phyloP scores from a whole-genome alignment of 1,139 yeast genomes.

The Hansenula sp. region DNA sequence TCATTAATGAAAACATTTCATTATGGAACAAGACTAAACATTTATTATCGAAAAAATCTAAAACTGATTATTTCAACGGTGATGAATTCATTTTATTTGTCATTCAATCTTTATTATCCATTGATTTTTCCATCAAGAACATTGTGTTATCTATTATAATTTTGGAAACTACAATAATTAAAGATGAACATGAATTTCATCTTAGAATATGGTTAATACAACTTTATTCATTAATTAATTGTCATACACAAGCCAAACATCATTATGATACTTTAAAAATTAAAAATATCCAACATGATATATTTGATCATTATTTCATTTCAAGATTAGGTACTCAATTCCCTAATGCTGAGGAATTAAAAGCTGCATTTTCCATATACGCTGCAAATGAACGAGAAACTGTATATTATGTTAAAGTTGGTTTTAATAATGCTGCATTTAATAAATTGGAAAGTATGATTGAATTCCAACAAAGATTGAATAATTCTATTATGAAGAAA shows the following conservation, averaged over 20 bases:
- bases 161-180: conserved; percentile 42
- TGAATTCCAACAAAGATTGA: conserved; percentile 41
- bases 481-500: conserved; percentile 28
- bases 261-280: conserved; percentile 55
- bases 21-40: conserved; percentile 31
- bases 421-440: conserved; percentile 51
- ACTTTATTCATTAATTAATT: conserved; percentile 57
- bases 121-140: conserved; percentile 13
- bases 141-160: conserved; percentile 32
- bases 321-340: conserved; percentile 41
- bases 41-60: conserved; percentile 34
- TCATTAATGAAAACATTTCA: conserved; percentile 28
- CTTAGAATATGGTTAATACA: conserved; percentile 67
- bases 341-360: conserved; percentile 27
- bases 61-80: conserved; percentile 61
- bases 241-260: conserved; percentile 42
- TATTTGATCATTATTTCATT: conserved; percentile 54
- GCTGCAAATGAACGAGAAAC: conserved; percentile 48
- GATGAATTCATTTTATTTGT: conserved; percentile 60
- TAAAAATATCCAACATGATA: conserved; percentile 77
- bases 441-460: conserved; percentile 61
- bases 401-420: conserved; percentile 38
- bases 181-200: conserved; percentile 64
- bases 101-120: conserved; percentile 26
- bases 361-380: conserved; percentile 35